Evolutionary conservation across 257 asterid species (phyloP), one percentile per base, ranked within the genome.

Genomic region (Solanum lignicaule): DNA sequence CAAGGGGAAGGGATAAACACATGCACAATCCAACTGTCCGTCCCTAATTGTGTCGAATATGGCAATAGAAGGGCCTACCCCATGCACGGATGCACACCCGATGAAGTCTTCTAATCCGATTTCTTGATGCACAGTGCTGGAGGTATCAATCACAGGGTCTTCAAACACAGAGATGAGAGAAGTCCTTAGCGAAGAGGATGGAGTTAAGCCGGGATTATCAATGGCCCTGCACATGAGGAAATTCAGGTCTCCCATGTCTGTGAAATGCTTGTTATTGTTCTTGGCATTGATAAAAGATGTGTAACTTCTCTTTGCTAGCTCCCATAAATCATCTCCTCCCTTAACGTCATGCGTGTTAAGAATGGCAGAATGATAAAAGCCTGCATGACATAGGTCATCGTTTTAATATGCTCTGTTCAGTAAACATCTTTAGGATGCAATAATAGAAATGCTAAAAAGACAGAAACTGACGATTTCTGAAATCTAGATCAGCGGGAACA

Each of bases 311-410:
- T 88, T 92, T 4, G 98, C 96, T 68, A 95, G 87, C 5, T 93
- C 98, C 99, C 98, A 95, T 85, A 95, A 52, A 20, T 88, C 84
- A 35, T 96, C 98, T 38, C 92, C 95, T 31, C 92, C 96, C 35
- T 90, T 88, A 2, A 95, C 74, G 74, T 93, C 96, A 33, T 96
- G 98, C 10, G 95, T 93, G 92, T 95, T 95, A 27, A 97, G 86
- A 85, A 97, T 92, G n/a, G 98, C 99, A 10, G 99, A 94, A 91
- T 95, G 96, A 86, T 94, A 97, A 86, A 95, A 97, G 7, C 99
- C 99, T 96, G 94, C 87, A 87, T 32, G 7, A 8, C 43, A 71
- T 73, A 16, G 52, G 36, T 48, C 65, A 86, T 29, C 43, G 3
- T 79, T 14, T 43, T 79, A 27, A 27, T 16, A 25, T 41, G 27